Evolutionary conservation across 371 early-diverging fungal species (phyloP).

Genomic region (Polyrhizophydium stewartii): DNA sequence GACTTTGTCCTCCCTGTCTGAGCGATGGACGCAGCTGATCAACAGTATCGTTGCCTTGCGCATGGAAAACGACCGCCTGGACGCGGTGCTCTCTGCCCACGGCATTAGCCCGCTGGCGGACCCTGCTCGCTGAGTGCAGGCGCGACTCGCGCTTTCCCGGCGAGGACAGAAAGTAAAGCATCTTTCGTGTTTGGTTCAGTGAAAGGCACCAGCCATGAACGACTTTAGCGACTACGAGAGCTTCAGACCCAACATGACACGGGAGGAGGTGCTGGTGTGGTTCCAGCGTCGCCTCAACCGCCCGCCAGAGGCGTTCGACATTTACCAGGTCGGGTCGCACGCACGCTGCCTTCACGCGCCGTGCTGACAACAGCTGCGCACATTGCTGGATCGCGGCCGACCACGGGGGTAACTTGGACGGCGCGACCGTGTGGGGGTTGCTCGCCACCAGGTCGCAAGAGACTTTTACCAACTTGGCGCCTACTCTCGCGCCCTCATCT

Average conservation of each 20-base stretch:
- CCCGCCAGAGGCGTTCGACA: constrained; percentile 43
- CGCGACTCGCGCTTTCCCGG: too few relatives aligned
- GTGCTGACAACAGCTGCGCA: too few relatives aligned
- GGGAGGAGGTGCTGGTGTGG: constrained; percentile 48
- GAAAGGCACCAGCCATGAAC: constrained; percentile 11
- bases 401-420: too few relatives aligned
- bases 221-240: constrained; percentile 30
- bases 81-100: neutral
- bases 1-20: constrained; percentile 48
- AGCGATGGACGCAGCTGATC: constrained; percentile 61
- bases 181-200: too few relatives aligned
- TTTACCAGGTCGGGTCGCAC: constrained; percentile 45
- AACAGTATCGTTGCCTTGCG: constrained; percentile 12
- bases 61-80: neutral
- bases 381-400: too few relatives aligned
- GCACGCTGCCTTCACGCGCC: too few relatives aligned
- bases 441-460: constrained; percentile 45
- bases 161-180: too few relatives aligned
- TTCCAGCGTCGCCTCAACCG: constrained; percentile 41
- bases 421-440: too few relatives aligned
- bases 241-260: constrained; percentile 38
- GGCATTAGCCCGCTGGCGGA: too few relatives aligned
- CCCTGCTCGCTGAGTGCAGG: too few relatives aligned
- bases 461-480: constrained; percentile 57
- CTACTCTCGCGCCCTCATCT: constrained; percentile 43